Evolutionary conservation across 2,329 filamentous ascomycete genomes (phyloP).

Genomic region (Onygenales sp.): DNA sequence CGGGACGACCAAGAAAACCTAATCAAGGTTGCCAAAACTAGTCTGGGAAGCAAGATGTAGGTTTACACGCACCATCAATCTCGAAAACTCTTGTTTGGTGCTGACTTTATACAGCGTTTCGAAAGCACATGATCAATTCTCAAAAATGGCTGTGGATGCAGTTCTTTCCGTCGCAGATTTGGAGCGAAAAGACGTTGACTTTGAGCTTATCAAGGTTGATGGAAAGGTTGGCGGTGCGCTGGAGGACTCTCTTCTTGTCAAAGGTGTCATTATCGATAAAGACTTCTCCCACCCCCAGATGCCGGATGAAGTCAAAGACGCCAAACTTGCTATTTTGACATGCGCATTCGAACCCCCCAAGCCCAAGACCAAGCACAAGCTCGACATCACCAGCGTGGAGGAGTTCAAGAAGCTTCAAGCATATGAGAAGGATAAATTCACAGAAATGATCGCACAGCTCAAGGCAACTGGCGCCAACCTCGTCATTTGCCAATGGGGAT

Average conservation of each 20-base stretch:
- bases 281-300: slow-evolving; percentile 99
- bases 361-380: slow-evolving; percentile 99
- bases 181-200: slow-evolving; percentile 93
- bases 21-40: slow-evolving; percentile 89
- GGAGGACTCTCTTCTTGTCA: slow-evolving; percentile 88
- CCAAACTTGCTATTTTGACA: slow-evolving; percentile 94
- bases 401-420: slow-evolving; percentile 97
- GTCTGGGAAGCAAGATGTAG: slow-evolving; percentile 88
- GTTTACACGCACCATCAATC: slow-evolving; percentile 7
- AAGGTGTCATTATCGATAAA: slow-evolving; percentile 98
- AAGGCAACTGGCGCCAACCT: slow-evolving; percentile 96
- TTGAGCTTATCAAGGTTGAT: slow-evolving; percentile 98
- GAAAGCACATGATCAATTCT: slow-evolving; percentile 96
- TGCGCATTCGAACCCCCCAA: slow-evolving; percentile 98
- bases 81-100: slow-evolving; percentile 1
- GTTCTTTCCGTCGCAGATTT: slow-evolving; percentile 94
- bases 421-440: slow-evolving; percentile 93
- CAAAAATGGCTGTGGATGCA: slow-evolving; percentile 92
- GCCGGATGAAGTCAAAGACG: slow-evolving; percentile 88
- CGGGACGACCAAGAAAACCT: slow-evolving; percentile 74
- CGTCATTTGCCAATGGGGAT: slow-evolving; percentile 98
- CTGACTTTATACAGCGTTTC: slow-evolving; percentile 51
- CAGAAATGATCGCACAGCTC: slow-evolving; percentile 97
- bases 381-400: slow-evolving; percentile 93
- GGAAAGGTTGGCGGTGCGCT: slow-evolving; percentile 92